These are phyloP conservation scores for Penicillium italicum DNA, from an alignment of 2,329 filamentous ascomycete genomes.

Conservation along the genomic window DNA sequence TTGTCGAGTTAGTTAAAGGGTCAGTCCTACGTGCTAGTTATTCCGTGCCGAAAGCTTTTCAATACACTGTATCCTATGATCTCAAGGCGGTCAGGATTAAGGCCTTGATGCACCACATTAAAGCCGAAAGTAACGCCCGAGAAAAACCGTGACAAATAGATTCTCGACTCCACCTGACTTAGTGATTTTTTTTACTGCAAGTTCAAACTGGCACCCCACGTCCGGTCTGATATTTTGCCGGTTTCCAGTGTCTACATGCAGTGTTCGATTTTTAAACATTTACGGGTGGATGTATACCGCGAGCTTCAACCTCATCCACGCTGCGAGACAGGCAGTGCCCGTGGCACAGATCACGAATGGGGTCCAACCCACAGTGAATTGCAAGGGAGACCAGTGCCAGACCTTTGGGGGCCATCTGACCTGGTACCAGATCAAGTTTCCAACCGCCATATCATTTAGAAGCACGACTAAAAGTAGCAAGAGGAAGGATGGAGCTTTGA, in stretches of 20 bases:
- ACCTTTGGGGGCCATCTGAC: constrained; percentile 46
- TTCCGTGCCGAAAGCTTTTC: too few species aligned
- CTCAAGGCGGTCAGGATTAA: too few species aligned
- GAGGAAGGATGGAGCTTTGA: constrained; percentile 44
- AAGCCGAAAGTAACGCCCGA: too few species aligned
- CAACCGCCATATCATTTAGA: constrained; percentile 49
- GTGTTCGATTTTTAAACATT: neutral
- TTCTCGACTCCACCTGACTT: neutral
- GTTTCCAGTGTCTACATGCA: neutral
- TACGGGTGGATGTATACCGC: constrained; percentile 1
- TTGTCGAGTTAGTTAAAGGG: too few species aligned
- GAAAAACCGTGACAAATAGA: constrained; percentile 4
- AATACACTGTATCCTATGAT: too few species aligned
- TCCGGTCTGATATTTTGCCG: constrained; percentile 2
- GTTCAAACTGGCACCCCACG: neutral
- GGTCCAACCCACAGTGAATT: constrained; percentile 40
- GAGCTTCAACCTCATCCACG: constrained; percentile 37
- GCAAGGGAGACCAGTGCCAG: constrained; percentile 41
- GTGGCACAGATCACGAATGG: constrained; percentile 44
- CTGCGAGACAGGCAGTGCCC: constrained; percentile 39
- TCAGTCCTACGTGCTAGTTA: too few species aligned
- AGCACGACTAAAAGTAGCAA: constrained; percentile 45
- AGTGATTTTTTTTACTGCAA: neutral
- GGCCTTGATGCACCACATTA: too few species aligned
- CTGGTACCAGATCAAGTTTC: constrained; percentile 51